Percentiles rank a stretch among this genome's conserved stretches.
Conservation (phyloP, 345 rosid species). For the Citrus inodora region DNA sequence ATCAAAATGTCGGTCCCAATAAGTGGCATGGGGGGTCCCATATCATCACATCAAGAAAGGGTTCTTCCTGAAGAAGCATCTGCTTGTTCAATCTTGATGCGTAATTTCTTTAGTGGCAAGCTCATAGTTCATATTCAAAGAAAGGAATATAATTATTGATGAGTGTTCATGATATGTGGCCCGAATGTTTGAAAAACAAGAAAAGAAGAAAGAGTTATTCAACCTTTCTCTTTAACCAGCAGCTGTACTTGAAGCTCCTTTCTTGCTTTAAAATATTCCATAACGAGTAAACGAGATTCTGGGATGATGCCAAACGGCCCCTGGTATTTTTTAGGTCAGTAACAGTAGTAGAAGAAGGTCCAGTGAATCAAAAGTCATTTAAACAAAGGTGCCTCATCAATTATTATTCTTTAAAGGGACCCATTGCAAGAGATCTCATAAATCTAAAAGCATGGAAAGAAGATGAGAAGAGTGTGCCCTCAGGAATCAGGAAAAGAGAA, state of each 20-base stretch:
- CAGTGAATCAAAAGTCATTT: slow-evolving; percentile 49
- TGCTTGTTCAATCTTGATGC: slow-evolving; percentile 7
- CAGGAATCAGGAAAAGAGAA: slow-evolving; percentile 41
- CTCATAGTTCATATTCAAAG: slow-evolving; percentile 30
- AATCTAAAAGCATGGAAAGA: slow-evolving; percentile 35
- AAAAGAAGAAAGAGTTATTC: slow-evolving; percentile 46
- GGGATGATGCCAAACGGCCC: slow-evolving; percentile 57
- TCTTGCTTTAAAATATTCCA: slow-evolving; percentile 51
- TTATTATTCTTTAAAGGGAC: slow-evolving; percentile 57
- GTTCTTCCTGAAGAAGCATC: slow-evolving; percentile 42
- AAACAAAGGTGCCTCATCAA: slow-evolving; percentile 60
- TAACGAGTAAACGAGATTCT: slow-evolving; percentile 67
- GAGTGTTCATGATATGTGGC: slow-evolving; percentile 44
- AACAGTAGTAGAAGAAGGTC: slow-evolving; percentile 55
- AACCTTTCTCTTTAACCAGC: slow-evolving; percentile 60
- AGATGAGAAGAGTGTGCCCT: slow-evolving; percentile 44
- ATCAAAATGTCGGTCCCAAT: slow-evolving; percentile 20
- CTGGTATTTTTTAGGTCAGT: slow-evolving; percentile 24
- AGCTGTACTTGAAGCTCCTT: slow-evolving; percentile 48
- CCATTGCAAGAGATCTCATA: slow-evolving; percentile 43
- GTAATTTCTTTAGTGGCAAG: slow-evolving; percentile 19
- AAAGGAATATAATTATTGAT: slow-evolving; percentile 39
- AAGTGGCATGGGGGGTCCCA: slow-evolving; percentile 24
- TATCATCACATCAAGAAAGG: slow-evolving; percentile 15
- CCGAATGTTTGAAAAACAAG: slow-evolving; percentile 78